Base-by-base conservation (phyloP, 441 rosid species). In the Populus trichocarpa region DNA sequence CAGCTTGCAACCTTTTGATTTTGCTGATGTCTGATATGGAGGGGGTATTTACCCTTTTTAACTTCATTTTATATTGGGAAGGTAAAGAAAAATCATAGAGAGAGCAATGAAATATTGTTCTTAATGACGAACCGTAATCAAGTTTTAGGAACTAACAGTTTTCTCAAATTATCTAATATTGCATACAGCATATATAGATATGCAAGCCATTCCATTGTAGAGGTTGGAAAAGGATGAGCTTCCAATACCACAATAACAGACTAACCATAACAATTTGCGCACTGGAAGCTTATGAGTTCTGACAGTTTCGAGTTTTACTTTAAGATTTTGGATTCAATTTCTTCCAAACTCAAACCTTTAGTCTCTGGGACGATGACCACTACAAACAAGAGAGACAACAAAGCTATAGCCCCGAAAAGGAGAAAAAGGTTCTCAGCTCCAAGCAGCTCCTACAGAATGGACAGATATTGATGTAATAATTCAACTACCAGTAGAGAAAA, bases 341-440 rank as follows among this genome's bases (percentile, higher is more conserved):
- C 97, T 84, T 96, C 99, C 92, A 94, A 87, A 85, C 98, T 93
- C 86, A 96, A 83, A 68, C 99, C 97, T 88, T 96, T 96, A 61
- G 99, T 93, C 90, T 96, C 99, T 16, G 99, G 99, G 81, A 96
- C 95, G 38, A 78, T 14, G 61, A 86, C 69, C 35, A 88, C 77
- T 20, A 88, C 84, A 73, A 93, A 96, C 81, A 89, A 36, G 71
- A 96, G 84, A 2, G 98, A 85, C 67, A 90, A 69, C 84, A 94
- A 75, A 28, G 97, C 98, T 77, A 96, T 88, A 22, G 81, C 97
- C 63, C 94, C 97, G 61, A 96, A 94, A 68, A 96, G 87, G 69
- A 96, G 94, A 91, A 96, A 96, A 35, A 96, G 90, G 64, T 92
- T 96, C 46, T 86, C 97, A 22, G 94, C 97, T 82, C 99, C 99